These are phyloP conservation scores for Lepiota venenata DNA, from an alignment of 768 basidiomycete genomes.

Conservation along the genomic window DNA sequence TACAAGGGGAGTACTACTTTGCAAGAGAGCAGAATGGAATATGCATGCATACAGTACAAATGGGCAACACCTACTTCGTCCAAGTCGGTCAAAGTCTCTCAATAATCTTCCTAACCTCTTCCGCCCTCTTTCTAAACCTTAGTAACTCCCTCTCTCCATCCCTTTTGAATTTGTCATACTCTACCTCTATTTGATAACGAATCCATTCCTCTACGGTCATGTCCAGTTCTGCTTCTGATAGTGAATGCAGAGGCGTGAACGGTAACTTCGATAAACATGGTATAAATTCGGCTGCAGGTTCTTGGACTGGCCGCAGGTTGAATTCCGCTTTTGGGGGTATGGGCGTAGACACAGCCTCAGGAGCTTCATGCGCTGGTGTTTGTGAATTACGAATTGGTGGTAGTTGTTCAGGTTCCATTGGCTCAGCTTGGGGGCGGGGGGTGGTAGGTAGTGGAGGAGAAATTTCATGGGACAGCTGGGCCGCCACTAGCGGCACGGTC, in stretches of 20 bases:
- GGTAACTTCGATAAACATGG: slow-evolving; percentile 45
- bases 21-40: no score
- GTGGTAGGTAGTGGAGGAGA: background rate
- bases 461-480: background rate
- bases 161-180: slow-evolving; percentile 53
- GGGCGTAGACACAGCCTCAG: background rate
- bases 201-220: slow-evolving; percentile 89
- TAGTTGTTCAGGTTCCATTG: background rate
- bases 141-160: slow-evolving; percentile 43
- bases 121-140: slow-evolving; percentile 37
- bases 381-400: no score
- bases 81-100: slow-evolving; percentile 26
- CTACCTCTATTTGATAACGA: slow-evolving; percentile 65
- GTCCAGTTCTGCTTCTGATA: slow-evolving; percentile 63
- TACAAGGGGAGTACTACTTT: no score
- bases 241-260: slow-evolving; percentile 35
- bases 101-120: slow-evolving; percentile 37
- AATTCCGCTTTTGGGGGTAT: background rate
- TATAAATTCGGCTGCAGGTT: slow-evolving; percentile 19
- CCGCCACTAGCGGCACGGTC: background rate
- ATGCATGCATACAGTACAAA: background rate
- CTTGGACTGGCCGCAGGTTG: background rate
- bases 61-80: background rate
- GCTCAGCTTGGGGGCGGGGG: background rate
- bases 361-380: background rate